Evolutionary conservation across 2,329 filamentous ascomycete species (phyloP), one percentile per base, ranked within the genome.

Genomic region (Monilinia aucupariae): DNA sequence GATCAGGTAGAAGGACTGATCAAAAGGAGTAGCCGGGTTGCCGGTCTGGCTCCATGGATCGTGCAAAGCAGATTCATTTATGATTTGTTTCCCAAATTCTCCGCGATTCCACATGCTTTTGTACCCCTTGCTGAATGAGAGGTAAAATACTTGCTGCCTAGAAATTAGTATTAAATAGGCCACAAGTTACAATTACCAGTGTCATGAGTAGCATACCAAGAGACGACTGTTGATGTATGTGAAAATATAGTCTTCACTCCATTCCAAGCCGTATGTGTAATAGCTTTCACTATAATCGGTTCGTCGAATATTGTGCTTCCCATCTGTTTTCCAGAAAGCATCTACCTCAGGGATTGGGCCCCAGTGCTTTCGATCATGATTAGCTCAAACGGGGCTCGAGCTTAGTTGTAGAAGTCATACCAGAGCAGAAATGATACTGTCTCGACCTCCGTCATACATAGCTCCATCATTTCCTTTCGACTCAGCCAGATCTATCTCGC

Each of bases 401-500:
- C 8, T 66, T 4, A 27, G 5, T 20, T 27, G 8, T 27, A 51
- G 12, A 41, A 6, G 20, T n/a, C 49, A 79, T 79, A 79, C 81
- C 25, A 81, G 68, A 3, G 80, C 76, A 55, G 76, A 75, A 55
- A 74, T 76, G 64, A 77, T 74, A 10, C 74, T 71, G 66, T 82
- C 75, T 39, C 77, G 75, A 20, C 80, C 79, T 45, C 74, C 74
- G 27, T 74, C 70, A 45, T 69, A 61, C 65, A 78, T 76, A 41
- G 68, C 66, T n/a, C 71, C 70, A 37, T 73, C 70, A 66, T 83
- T 82, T 52, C 81, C 81, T 37, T 80, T 74, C 39, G 75, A 73
- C 71, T 82, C 80, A 65, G 77, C 75, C 49, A 83, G 80, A 70
- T 84, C 81, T 61, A 83, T 83, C 68, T 83, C 81, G 30, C 81